Evolutionary conservation across 441 rosid genomes (phyloP), one percentile per base, ranked within the genome.

Genomic region (Populus hybrid): DNA sequence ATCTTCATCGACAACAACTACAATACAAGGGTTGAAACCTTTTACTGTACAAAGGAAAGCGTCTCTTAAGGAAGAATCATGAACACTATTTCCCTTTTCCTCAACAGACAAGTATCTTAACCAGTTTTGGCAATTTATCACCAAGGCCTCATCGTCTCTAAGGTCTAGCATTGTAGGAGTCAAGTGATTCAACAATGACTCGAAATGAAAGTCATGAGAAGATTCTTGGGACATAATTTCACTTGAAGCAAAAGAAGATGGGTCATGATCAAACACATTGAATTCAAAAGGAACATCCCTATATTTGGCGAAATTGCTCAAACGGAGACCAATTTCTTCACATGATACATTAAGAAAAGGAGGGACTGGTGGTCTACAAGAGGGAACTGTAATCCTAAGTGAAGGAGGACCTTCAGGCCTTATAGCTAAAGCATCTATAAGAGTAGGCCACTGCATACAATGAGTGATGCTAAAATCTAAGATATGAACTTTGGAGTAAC

Each of bases 41-140:
- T 82, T 83, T 5, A 90, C 84, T 53, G 69, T 73, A 36, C 70
- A 35, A 36, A 88, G 81, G 74, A 90, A 90, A 59, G 74, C 73
- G 31, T 85, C 89, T 70, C 90, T 45, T 50, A 76, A 21, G n/a
- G 87, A 82, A 31, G 64, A 45, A 64, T 68, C 74, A n/a, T 38
- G 71, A 74, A 31, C 11, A 20, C n/a, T 64, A 8, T 5, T 53
- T 53, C 79, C 79, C 33, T 74, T 66, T 8, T 65, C 69, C 69
- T 85, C 90, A 23, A 86, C 90, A 9, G 86, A 82, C 73, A 90
- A 71, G 73, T 86, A 89, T 6, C 91, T 87, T 2, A 88, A 68
- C 94, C 92, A 90, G 63, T 87, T 89, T 77, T 90, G 94, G 82
- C 91, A 90, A 73, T 90, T 90, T 71, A 90, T 78, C 1, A 89